Evolutionary conservation across 1,284 basidiomycete genomes (phyloP).

Genomic region (Moesziomyces parantarcticus): DNA sequence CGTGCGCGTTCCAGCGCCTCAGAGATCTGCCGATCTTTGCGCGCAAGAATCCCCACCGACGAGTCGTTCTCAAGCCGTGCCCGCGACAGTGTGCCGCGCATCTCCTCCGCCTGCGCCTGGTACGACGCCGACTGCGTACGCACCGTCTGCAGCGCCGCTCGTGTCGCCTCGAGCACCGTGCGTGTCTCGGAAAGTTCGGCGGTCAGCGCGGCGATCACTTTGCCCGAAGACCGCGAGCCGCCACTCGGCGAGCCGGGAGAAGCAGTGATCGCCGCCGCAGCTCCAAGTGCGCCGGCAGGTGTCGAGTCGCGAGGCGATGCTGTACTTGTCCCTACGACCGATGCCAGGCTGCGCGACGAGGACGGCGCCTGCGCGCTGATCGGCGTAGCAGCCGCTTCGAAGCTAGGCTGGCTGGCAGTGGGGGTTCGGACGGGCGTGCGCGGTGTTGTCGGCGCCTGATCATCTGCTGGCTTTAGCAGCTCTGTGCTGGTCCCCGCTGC

Average conservation of each 20-base stretch:
- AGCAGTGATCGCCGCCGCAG: slow-evolving; percentile 3
- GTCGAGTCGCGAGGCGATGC: no score
- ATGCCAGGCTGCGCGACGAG: no score
- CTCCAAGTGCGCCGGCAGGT: background rate
- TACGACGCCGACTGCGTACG: slow-evolving; percentile 78
- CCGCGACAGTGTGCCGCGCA: slow-evolving; percentile 83
- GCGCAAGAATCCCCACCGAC: slow-evolving; percentile 81
- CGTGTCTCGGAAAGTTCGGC: slow-evolving; percentile 34
- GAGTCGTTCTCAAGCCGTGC: slow-evolving; percentile 84
- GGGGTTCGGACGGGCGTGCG: no score
- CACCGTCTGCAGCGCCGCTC: slow-evolving; percentile 78
- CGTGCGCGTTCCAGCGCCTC: slow-evolving; percentile 71
- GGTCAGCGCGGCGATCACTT: slow-evolving; percentile 53
- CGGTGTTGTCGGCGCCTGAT: no score
- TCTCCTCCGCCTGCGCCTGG: slow-evolving; percentile 83
- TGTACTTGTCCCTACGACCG: no score
- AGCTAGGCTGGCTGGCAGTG: no score
- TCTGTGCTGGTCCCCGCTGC: no score
- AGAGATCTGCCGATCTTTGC: slow-evolving; percentile 84
- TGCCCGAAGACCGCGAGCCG: slow-evolving; percentile 9
- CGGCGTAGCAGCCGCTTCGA: no score
- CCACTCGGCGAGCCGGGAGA: slow-evolving; percentile 4
- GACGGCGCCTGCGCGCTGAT: no score
- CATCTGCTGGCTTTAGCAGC: no score
- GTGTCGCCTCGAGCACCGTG: slow-evolving; percentile 79